A percentile compares a stretch with the other conserved stretches of the same genome.
phyloP scores from a whole-genome alignment of 148 eudicot species.

The Silene conica region DNA sequence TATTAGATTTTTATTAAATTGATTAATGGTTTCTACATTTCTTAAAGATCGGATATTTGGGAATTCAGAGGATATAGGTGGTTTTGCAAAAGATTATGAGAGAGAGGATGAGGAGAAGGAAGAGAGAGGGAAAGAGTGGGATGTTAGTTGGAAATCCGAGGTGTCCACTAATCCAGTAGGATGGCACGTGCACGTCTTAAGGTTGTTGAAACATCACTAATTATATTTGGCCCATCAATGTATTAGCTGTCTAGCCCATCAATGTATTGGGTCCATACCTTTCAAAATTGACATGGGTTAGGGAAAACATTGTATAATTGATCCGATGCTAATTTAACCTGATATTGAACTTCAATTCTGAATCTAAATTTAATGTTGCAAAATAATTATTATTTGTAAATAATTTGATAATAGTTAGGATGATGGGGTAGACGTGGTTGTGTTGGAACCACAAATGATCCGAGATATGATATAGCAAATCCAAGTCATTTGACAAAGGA shows the following conservation, averaged over 20 bases:
- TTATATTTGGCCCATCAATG: not conserved
- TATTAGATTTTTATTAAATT: not conserved
- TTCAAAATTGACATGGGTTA: no score
- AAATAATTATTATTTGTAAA: no score
- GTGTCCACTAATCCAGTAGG: not conserved
- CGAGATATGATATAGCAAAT: no score
- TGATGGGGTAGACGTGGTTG: no score
- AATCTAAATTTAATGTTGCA: no score
- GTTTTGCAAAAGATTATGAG: slow-evolving; percentile 9
- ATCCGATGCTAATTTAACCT: no score
- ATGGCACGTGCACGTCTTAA: slow-evolving; percentile 11
- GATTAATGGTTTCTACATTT: slow-evolving; percentile 13
- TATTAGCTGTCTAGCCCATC: not conserved
- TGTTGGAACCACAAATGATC: no score
- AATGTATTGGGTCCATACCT: no score
- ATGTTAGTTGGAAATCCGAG: slow-evolving; percentile 8
- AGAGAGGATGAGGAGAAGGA: not conserved
- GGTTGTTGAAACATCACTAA: not conserved
- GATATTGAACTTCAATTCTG: no score
- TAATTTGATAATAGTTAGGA: no score
- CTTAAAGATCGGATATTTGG: slow-evolving; percentile 5
- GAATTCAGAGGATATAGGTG: slow-evolving; percentile 14
- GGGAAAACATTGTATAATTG: no score
- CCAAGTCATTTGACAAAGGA: no score
- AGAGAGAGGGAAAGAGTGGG: slow-evolving; percentile 4